phyloP scores from a whole-genome alignment of 306 rosid species.

The Carpinus fangiana region DNA sequence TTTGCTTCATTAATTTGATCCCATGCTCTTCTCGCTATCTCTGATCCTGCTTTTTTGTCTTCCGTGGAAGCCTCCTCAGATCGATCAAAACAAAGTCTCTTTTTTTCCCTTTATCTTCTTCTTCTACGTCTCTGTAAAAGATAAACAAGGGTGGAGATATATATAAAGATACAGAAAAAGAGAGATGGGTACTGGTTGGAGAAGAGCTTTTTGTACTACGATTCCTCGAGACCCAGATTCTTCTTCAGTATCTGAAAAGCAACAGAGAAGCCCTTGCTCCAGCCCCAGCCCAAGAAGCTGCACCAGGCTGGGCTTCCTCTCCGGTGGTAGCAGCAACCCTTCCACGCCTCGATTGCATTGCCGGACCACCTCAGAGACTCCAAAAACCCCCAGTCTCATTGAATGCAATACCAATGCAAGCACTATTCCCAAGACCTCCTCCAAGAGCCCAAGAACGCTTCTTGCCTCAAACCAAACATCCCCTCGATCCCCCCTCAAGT shows the following conservation, averaged over 20 bases:
- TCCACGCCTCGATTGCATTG: constrained; percentile 63
- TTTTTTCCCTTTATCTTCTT: constrained; percentile 13
- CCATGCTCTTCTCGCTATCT: constrained; percentile 42
- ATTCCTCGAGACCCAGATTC: constrained; percentile 59
- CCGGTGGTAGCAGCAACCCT: constrained; percentile 73
- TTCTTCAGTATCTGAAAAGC: constrained; percentile 46
- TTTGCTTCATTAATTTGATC: constrained; percentile 40
- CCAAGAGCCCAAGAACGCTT: constrained; percentile 43
- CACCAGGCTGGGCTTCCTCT: constrained; percentile 61
- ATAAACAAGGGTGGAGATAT: constrained; percentile 25
- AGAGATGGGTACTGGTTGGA: constrained; percentile 90
- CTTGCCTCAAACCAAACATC: constrained; percentile 70
- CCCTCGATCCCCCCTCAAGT: constrained; percentile 86
- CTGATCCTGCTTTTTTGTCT: constrained; percentile 47
- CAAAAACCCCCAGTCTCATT: neutral
- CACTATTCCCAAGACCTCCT: constrained; percentile 34
- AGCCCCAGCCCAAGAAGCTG: constrained; percentile 80
- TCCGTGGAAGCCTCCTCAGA: constrained; percentile 44
- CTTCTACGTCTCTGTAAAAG: constrained; percentile 3
- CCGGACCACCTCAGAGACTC: constrained; percentile 46
- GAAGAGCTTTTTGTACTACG: constrained; percentile 87
- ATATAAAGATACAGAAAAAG: constrained; percentile 1
- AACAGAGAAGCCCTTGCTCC: constrained; percentile 40
- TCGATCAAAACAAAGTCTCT: constrained; percentile 42
- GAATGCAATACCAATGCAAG: constrained; percentile 34